These are phyloP conservation scores for Fusarium sp. DNA, from an alignment of 2,329 filamentous ascomycete species.

Conservation along the genomic window DNA sequence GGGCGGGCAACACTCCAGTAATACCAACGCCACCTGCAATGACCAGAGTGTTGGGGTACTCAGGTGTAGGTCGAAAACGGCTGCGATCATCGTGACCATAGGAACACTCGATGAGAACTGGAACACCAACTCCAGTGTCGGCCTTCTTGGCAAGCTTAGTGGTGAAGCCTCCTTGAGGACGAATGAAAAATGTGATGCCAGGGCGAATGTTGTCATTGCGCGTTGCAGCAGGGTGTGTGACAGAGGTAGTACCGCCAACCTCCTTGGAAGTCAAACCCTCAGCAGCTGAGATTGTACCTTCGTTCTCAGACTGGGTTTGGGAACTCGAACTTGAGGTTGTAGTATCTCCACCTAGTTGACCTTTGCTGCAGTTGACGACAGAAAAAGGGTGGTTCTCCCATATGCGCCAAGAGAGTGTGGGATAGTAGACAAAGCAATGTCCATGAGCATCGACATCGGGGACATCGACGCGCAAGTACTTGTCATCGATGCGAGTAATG, in stretches of 20 bases:
- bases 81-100: constrained; percentile 50
- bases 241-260: constrained; percentile 11
- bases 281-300: constrained; percentile 1
- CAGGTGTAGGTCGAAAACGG: constrained; percentile 35
- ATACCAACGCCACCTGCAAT: constrained; percentile 54
- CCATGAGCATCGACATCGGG: constrained; percentile 46
- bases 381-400: constrained; percentile 56
- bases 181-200: constrained; percentile 51
- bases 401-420: constrained; percentile 51
- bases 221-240: constrained; percentile 5
- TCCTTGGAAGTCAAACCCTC: constrained; percentile 31
- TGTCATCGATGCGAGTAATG: constrained; percentile 48
- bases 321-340: neutral
- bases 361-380: constrained; percentile 43
- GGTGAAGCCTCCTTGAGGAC: constrained; percentile 47
- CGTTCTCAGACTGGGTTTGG: constrained; percentile 28
- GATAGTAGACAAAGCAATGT: constrained; percentile 53
- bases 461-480: constrained; percentile 52
- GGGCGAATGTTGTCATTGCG: constrained; percentile 1
- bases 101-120: constrained; percentile 51
- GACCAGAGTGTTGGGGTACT: constrained; percentile 50
- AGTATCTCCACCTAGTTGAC: neutral
- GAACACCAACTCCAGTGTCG: constrained; percentile 35
- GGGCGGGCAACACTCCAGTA: constrained; percentile 50
- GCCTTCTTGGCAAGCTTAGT: constrained; percentile 37